Conservation (phyloP, 306 rosid species). For the Vigna angularis region DNA sequence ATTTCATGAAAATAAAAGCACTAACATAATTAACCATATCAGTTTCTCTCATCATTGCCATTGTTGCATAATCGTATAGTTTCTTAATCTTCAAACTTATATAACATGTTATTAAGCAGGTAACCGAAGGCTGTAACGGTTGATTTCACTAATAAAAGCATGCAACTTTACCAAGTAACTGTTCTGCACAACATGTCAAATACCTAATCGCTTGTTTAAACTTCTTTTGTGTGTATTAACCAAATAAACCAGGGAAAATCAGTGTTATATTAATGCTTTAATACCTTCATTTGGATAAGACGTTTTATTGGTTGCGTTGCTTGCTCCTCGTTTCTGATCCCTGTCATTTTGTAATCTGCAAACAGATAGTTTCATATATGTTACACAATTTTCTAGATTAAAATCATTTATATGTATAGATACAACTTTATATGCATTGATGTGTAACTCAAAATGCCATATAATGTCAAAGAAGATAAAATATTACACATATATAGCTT, state of each 20-base stretch:
- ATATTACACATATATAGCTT: background rate
- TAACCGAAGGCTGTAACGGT: background rate
- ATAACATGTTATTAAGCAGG: background rate
- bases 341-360: too few species aligned
- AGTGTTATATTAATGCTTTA: background rate
- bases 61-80: too few species aligned
- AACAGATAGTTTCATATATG: background rate
- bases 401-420: background rate
- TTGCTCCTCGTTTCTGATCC: background rate
- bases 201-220: background rate
- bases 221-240: background rate
- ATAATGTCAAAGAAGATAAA: background rate
- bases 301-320: background rate
- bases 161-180: background rate
- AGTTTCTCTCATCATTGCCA: too few species aligned
- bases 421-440: background rate
- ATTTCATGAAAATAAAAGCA: too few species aligned
- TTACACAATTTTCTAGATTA: too few species aligned
- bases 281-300: slow-evolving; percentile 16
- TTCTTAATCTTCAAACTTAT: too few species aligned
- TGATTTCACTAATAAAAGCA: background rate
- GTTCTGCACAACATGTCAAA: background rate
- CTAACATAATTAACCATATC: too few species aligned
- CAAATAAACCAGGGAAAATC: background rate
- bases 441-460: background rate